Conservation (phyloP, 352 stramenopile genomes). For the Phytophthora boehmeriae region DNA sequence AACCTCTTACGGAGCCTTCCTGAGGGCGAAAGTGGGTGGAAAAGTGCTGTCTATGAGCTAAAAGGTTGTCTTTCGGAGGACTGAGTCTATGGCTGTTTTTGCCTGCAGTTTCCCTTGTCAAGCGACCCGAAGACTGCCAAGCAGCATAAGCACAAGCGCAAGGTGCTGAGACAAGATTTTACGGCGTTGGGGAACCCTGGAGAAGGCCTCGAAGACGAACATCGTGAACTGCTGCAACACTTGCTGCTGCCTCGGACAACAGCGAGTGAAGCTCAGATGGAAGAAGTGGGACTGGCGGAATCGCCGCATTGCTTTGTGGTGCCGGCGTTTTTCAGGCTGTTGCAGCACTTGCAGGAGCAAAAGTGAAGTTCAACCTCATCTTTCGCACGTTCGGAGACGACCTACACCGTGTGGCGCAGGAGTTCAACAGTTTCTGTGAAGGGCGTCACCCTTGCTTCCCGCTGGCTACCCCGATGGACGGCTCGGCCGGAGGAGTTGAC, state of each 20-base stretch:
- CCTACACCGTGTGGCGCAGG: slow-evolving; percentile 62
- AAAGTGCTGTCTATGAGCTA: slow-evolving; percentile 1
- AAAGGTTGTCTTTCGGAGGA: background rate
- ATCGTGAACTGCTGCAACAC: slow-evolving; percentile 50
- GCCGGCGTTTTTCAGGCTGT: slow-evolving; percentile 64
- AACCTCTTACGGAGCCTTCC: slow-evolving; percentile 68
- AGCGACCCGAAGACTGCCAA: slow-evolving; percentile 48
- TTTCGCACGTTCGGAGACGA: slow-evolving; percentile 83
- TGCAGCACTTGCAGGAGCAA: slow-evolving; percentile 55
- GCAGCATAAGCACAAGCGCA: slow-evolving; percentile 67
- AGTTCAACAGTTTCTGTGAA: slow-evolving; percentile 84
- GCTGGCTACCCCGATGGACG: slow-evolving; percentile 58
- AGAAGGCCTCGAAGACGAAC: slow-evolving; percentile 46
- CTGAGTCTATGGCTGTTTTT: background rate
- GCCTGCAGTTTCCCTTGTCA: slow-evolving; percentile 59
- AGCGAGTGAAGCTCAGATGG: slow-evolving; percentile 13
- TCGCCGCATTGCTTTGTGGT: slow-evolving; percentile 69
- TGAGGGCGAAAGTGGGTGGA: slow-evolving; percentile 56
- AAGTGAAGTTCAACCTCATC: slow-evolving; percentile 71
- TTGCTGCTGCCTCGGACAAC: slow-evolving; percentile 46
- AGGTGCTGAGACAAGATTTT: slow-evolving; percentile 68
- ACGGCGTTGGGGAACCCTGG: slow-evolving; percentile 55
- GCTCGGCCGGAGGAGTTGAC: slow-evolving; percentile 51
- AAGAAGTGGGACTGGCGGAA: slow-evolving; percentile 42
- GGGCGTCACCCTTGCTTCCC: slow-evolving; percentile 65